A percentile compares a stretch with the other conserved stretches of the same genome.
Conservation (phyloP, 2,329 filamentous ascomycete species). For the Aspergillus melleus region DNA sequence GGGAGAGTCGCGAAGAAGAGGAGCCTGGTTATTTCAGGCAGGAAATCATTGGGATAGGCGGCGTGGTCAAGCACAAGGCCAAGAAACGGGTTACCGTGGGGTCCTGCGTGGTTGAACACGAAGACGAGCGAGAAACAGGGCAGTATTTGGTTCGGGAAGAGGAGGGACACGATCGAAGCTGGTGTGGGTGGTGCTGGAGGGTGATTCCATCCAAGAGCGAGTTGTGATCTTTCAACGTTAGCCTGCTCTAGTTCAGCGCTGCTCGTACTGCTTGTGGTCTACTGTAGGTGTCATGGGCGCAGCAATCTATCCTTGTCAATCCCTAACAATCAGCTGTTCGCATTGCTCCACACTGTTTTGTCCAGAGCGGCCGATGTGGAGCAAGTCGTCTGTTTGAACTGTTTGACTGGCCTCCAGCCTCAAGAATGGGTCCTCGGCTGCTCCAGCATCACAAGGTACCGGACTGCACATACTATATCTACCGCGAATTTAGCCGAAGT, state of each 20-base stretch:
- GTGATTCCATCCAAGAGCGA: constrained; percentile 65
- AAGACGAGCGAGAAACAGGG: constrained; percentile 69
- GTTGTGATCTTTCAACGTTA: background rate
- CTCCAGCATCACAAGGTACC: too few species aligned
- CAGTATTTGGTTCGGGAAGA: constrained; percentile 71
- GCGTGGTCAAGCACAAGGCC: constrained; percentile 82
- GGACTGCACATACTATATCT: too few species aligned
- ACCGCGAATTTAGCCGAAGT: too few species aligned
- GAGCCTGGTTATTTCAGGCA: constrained; percentile 75
- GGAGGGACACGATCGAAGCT: constrained; percentile 68
- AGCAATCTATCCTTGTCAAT: too few species aligned
- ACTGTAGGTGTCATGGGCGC: too few species aligned
- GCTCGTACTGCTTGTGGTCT: too few species aligned
- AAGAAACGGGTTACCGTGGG: constrained; percentile 80
- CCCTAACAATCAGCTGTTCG: too few species aligned
- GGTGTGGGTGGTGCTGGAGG: constrained; percentile 89
- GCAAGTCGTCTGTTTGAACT: too few species aligned
- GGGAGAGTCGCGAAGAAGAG: constrained; percentile 37
- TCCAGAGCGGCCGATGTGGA: too few species aligned
- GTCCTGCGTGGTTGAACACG: constrained; percentile 80
- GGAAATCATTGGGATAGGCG: constrained; percentile 89
- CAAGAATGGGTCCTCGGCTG: too few species aligned
- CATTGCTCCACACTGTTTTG: too few species aligned
- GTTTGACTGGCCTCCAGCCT: too few species aligned
- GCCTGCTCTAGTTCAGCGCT: background rate